phyloP scores from a whole-genome alignment of 2,329 filamentous ascomycete species.

The Dactylellina drechsleri region DNA sequence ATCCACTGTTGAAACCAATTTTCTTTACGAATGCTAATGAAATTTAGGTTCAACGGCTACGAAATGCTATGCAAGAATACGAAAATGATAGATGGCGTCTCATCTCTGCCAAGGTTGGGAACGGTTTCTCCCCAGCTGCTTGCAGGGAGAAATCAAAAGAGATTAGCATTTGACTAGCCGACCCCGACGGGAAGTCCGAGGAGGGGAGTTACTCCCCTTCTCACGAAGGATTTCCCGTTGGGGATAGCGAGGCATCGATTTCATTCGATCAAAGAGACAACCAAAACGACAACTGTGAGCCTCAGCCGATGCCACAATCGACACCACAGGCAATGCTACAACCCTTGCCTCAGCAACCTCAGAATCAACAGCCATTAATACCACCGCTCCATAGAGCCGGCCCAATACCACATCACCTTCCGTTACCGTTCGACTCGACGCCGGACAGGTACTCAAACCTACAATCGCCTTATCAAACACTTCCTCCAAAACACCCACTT shows the following conservation, averaged over 20 bases:
- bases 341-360: conserved; percentile 27
- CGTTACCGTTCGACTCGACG: conserved; percentile 42
- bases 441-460: conserved; percentile 46
- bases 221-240: conserved; percentile 56
- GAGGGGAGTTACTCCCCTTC: conserved; percentile 56
- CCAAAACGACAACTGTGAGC: conserved; percentile 54
- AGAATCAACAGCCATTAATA: conserved; percentile 44
- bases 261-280: conserved; percentile 53
- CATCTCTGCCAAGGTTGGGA: conserved; percentile 88
- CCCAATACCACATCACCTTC: conserved; percentile 45
- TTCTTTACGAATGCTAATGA: conserved; percentile 59
- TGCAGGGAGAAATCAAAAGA: conserved; percentile 83
- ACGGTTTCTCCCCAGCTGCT: conserved; percentile 84
- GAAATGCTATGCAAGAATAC: conserved; percentile 80
- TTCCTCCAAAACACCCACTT: conserved; percentile 43
- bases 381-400: conserved; percentile 46
- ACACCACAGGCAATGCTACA: conserved; percentile 26
- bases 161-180: conserved; percentile 62
- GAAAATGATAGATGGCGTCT: conserved; percentile 94
- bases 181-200: conserved; percentile 55
- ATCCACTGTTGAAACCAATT: not conserved
- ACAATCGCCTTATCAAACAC: conserved; percentile 42
- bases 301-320: conserved; percentile 34
- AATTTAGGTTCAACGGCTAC: conserved; percentile 77
- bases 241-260: conserved; percentile 54